Conservation (phyloP, 2,329 filamentous ascomycete species). For the Aspergillus terreus region DNA sequence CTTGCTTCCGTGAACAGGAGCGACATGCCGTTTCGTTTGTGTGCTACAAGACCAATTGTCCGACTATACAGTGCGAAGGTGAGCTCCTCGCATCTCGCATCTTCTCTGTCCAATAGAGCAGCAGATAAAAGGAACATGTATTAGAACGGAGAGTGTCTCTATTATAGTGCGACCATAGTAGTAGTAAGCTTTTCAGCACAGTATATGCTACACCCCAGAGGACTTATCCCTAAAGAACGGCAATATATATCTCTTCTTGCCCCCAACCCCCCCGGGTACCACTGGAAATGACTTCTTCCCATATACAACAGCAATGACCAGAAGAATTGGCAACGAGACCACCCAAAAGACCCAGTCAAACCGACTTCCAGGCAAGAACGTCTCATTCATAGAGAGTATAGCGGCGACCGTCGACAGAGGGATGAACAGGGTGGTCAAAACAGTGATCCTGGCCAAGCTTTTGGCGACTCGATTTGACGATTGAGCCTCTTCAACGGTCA, state of each 20-base stretch:
- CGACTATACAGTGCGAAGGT: too few relatives aligned
- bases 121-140: too few relatives aligned
- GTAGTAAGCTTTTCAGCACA: too few relatives aligned
- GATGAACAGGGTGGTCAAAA: not conserved
- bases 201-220: too few relatives aligned
- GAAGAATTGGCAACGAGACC: not conserved
- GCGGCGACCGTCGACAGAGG: not conserved
- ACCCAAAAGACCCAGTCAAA: not conserved
- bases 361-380: not conserved
- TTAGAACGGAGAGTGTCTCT: too few relatives aligned
- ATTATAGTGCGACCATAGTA: too few relatives aligned
- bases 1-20: too few relatives aligned
- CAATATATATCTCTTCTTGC: not conserved
- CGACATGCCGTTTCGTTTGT: too few relatives aligned
- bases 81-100: too few relatives aligned
- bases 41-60: too few relatives aligned
- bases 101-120: too few relatives aligned
- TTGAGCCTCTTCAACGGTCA: not conserved
- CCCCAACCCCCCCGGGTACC: not conserved
- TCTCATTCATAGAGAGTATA: not conserved
- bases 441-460: not conserved
- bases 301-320: not conserved
- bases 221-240: not conserved
- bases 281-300: not conserved
- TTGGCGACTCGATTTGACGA: not conserved